A percentile compares a stretch with the other conserved stretches of the same genome.
Evolutionary conservation across 2,329 filamentous ascomycete species (phyloP).

Genomic region (Fusarium longipes): DNA sequence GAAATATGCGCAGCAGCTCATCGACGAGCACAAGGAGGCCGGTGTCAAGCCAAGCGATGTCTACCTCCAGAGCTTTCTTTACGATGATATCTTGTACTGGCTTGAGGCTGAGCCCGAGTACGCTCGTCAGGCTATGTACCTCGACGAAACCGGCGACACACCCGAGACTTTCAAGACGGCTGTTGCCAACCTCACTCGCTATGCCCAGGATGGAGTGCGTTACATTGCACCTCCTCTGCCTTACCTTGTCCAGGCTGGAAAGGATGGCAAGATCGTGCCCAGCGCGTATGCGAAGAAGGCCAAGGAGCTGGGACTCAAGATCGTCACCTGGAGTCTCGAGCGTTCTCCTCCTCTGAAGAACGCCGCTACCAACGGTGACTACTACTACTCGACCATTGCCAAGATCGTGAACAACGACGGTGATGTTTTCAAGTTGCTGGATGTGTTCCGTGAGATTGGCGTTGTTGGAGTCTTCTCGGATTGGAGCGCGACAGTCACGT

Average conservation of each 20-base stretch:
- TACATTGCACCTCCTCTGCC: slow-evolving; percentile 72
- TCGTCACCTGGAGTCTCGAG: slow-evolving; percentile 77
- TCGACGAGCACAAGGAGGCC: slow-evolving; percentile 67
- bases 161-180: slow-evolving; percentile 63
- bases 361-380: slow-evolving; percentile 58
- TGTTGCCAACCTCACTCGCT: slow-evolving; percentile 65
- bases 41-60: slow-evolving; percentile 66
- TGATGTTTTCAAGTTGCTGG: slow-evolving; percentile 73
- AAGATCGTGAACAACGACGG: slow-evolving; percentile 70
- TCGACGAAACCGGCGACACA: slow-evolving; percentile 71
- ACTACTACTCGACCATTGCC: slow-evolving; percentile 67
- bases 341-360: slow-evolving; percentile 69
- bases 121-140: slow-evolving; percentile 70
- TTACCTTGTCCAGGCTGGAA: slow-evolving; percentile 65
- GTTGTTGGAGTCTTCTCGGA: slow-evolving; percentile 74
- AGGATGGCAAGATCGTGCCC: slow-evolving; percentile 67
- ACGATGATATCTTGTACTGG: slow-evolving; percentile 74
- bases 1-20: slow-evolving; percentile 72
- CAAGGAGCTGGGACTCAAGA: slow-evolving; percentile 69
- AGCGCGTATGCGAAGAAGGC: slow-evolving; percentile 71
- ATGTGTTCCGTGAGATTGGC: slow-evolving; percentile 72
- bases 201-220: slow-evolving; percentile 67
- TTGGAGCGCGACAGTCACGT: slow-evolving; percentile 75
- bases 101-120: slow-evolving; percentile 69
- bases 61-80: slow-evolving; percentile 74